Percentiles rank a stretch among this genome's conserved stretches.
phyloP scores from a whole-genome alignment of 768 basidiomycete genomes.

The Tulasnella sp. region DNA sequence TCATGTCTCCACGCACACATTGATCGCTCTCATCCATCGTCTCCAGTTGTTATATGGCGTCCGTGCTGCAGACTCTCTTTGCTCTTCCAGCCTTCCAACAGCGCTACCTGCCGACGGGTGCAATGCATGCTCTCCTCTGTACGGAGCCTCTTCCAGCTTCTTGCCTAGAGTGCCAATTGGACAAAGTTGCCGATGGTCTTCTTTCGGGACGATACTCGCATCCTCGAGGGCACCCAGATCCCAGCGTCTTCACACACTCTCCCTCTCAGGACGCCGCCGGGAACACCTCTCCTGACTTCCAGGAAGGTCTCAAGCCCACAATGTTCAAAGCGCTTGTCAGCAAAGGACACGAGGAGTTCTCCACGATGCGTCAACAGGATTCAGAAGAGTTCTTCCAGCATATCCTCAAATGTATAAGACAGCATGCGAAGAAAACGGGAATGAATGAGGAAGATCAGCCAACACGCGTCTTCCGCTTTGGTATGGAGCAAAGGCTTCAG shows the following conservation, averaged over 20 bases:
- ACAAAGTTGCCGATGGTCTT: conserved; percentile 84
- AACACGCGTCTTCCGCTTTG: conserved; percentile 67
- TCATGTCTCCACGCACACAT: not conserved
- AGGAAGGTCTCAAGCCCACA: conserved; percentile 70
- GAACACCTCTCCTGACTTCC: conserved; percentile 47
- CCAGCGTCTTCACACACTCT: conserved; percentile 19
- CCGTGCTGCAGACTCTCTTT: conserved; percentile 78
- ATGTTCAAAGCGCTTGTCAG: conserved; percentile 86
- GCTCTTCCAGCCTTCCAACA: conserved; percentile 63
- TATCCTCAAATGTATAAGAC: conserved; percentile 59
- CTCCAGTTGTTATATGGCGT: conserved; percentile 91
- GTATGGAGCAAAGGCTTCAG: conserved; percentile 76
- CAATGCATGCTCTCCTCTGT: conserved; percentile 51
- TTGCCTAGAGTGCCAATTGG: conserved; percentile 93
- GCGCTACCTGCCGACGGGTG: conserved; percentile 47
- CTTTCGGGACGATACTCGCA: conserved; percentile 83
- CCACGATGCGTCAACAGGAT: conserved; percentile 96
- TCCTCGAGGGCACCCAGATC: conserved; percentile 29
- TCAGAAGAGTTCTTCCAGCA: conserved; percentile 89
- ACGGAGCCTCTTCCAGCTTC: conserved; percentile 56
- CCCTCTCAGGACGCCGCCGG: conserved; percentile 18
- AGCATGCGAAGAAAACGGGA: conserved; percentile 44
- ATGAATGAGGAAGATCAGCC: conserved; percentile 43
- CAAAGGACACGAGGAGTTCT: conserved; percentile 85
- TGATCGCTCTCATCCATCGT: too few relatives aligned